Conservation (phyloP, 2,329 filamentous ascomycete species). For the Monilinia fructicola region DNA sequence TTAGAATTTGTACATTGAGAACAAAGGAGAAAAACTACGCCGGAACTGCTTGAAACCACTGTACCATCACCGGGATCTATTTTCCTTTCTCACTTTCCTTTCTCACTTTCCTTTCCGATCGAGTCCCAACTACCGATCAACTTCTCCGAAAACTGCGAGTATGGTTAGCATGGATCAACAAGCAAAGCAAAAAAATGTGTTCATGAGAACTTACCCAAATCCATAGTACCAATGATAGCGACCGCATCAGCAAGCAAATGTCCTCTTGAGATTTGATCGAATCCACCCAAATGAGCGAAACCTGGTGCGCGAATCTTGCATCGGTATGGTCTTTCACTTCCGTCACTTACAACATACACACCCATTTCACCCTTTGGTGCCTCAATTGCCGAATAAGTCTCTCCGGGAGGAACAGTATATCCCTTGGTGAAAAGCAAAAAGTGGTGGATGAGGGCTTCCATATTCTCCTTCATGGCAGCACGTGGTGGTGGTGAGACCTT, state of each 20-base stretch:
- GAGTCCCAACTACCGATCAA: conserved; percentile 48
- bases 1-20: conserved; percentile 34
- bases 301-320: conserved; percentile 97
- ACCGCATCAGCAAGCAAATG: conserved; percentile 96
- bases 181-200: conserved; percentile 22
- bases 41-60: conserved; percentile 16
- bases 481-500: conserved; percentile 96
- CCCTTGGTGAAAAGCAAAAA: conserved; percentile 99
- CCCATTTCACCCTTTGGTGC: conserved; percentile 99
- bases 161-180: conserved; percentile 30
- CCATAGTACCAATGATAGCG: conserved; percentile 89
- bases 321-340: conserved; percentile 92
- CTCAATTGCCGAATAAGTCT: conserved; percentile 97
- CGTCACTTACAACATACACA: conserved; percentile 93
- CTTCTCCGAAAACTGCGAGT: conserved; percentile 45
- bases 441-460: conserved; percentile 99
- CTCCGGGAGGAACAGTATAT: conserved; percentile 92
- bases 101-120: conserved; percentile 25
- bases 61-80: conserved; percentile 28
- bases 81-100: conserved; percentile 22
- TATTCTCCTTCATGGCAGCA: conserved; percentile 99
- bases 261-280: conserved; percentile 89
- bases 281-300: conserved; percentile 90
- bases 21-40: conserved; percentile 27
- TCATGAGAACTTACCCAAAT: conserved; percentile 64